Evolutionary conservation across 192 early-diverging fungal genomes (phyloP).

Genomic region (Umbelopsis ramanniana): DNA sequence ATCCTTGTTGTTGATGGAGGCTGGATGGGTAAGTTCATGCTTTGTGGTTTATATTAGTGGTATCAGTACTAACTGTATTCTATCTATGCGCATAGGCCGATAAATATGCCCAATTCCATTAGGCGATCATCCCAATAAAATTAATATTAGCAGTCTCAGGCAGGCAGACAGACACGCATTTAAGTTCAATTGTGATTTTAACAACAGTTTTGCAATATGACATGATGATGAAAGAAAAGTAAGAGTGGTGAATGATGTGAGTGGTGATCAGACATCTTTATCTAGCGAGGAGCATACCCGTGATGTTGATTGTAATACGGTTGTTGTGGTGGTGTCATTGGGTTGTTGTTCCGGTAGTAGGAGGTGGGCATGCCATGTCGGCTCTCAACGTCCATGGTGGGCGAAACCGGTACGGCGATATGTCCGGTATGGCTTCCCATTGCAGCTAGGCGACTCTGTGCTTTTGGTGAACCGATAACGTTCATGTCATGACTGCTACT

Average conservation of each 20-base stretch:
- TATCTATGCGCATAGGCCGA: slow-evolving; percentile 4
- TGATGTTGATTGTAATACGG: background rate
- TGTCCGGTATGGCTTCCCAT: background rate
- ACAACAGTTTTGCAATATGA: no score
- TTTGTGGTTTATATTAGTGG: background rate
- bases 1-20: slow-evolving; percentile 37
- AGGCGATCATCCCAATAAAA: no score
- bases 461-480: slow-evolving; percentile 10
- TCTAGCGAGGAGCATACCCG: background rate
- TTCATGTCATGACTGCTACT: slow-evolving; percentile 14
- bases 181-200: background rate
- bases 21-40: slow-evolving; percentile 33
- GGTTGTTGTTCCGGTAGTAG: background rate
- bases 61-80: background rate
- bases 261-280: background rate
- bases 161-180: no score
- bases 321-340: background rate
- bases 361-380: background rate
- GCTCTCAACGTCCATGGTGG: background rate
- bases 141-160: no score
- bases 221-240: background rate
- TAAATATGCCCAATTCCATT: background rate
- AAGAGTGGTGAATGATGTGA: background rate
- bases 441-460: slow-evolving; percentile 1
- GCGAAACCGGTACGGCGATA: slow-evolving; percentile 2